Evolutionary conservation across 257 asterid genomes (phyloP).

Genomic region (Anisodus tanguticus): DNA sequence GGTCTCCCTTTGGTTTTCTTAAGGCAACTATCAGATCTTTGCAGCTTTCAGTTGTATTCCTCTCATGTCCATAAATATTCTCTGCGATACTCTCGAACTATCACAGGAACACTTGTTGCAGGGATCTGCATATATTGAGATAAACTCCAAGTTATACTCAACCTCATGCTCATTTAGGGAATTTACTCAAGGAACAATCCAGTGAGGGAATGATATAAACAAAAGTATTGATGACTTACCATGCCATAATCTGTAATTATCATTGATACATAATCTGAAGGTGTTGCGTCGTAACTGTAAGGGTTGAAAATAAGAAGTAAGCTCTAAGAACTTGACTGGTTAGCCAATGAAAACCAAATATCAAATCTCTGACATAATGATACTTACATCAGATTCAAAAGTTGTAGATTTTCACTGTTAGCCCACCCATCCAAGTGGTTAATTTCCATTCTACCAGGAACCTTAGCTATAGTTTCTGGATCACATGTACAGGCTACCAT

Average conservation of each 20-base stretch:
- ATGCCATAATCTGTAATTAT: conserved; percentile 88
- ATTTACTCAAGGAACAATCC: neutral
- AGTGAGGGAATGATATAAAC: conserved; percentile 4
- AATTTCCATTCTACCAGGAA: conserved; percentile 67
- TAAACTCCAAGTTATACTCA: conserved; percentile 20
- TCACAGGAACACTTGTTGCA: conserved; percentile 85
- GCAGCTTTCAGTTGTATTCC: conserved; percentile 6
- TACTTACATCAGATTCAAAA: conserved; percentile 75
- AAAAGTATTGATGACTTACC: conserved; percentile 56
- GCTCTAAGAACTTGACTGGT: conserved; percentile 18
- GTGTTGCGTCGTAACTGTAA: conserved; percentile 84
- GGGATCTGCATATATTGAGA: conserved; percentile 64
- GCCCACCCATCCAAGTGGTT: conserved; percentile 62
- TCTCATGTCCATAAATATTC: conserved; percentile 68
- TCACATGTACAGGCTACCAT: conserved; percentile 50
- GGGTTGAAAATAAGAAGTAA: conserved; percentile 36
- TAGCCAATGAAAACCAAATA: conserved; percentile 25
- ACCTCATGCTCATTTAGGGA: neutral
- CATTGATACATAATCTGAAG: conserved; percentile 83
- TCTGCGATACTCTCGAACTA: conserved; percentile 72
- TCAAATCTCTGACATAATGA: conserved; percentile 21
- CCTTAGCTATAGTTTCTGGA: conserved; percentile 71
- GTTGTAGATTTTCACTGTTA: conserved; percentile 61
- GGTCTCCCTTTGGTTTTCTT: neutral
- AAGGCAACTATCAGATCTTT: conserved; percentile 21